A percentile compares a stretch with the other conserved stretches of the same genome.
phyloP scores from a whole-genome alignment of 805 yeast genomes.

The Ogataea dorogensis region DNA sequence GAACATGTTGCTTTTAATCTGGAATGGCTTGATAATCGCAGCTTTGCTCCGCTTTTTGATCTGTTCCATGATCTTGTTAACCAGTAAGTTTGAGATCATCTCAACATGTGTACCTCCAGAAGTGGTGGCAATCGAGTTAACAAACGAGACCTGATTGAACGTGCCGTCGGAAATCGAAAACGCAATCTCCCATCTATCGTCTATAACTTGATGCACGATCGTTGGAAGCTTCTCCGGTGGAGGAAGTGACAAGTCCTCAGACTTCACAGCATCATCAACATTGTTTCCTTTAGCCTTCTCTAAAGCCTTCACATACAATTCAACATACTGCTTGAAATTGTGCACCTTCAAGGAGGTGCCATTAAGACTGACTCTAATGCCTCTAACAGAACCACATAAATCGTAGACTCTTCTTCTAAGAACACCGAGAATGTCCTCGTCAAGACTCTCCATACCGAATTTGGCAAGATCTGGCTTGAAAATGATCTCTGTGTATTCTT shows the following conservation, averaged over 20 bases:
- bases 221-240: slow-evolving; percentile 44
- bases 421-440: slow-evolving; percentile 79
- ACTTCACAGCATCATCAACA: slow-evolving; percentile 7
- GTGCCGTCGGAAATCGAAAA: slow-evolving; percentile 89
- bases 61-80: slow-evolving; percentile 68
- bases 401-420: slow-evolving; percentile 93
- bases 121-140: slow-evolving; percentile 96
- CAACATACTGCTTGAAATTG: slow-evolving; percentile 84
- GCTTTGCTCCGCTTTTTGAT: slow-evolving; percentile 64
- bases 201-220: slow-evolving; percentile 74
- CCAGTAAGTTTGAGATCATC: slow-evolving; percentile 79
- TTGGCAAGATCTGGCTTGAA: slow-evolving; percentile 85
- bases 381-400: slow-evolving; percentile 88
- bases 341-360: slow-evolving; percentile 67
- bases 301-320: slow-evolving; percentile 80
- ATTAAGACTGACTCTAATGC: slow-evolving; percentile 74
- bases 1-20: slow-evolving; percentile 87
- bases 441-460: slow-evolving; percentile 82
- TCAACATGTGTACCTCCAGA: slow-evolving; percentile 96
- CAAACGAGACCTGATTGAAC: slow-evolving; percentile 94
- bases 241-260: slow-evolving; percentile 14
- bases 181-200: slow-evolving; percentile 94
- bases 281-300: slow-evolving; percentile 46
- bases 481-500: slow-evolving; percentile 81
- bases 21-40: slow-evolving; percentile 80